Evolutionary conservation across 2,329 filamentous ascomycete genomes (phyloP).

Genomic region (Aspergillus ochraceus): DNA sequence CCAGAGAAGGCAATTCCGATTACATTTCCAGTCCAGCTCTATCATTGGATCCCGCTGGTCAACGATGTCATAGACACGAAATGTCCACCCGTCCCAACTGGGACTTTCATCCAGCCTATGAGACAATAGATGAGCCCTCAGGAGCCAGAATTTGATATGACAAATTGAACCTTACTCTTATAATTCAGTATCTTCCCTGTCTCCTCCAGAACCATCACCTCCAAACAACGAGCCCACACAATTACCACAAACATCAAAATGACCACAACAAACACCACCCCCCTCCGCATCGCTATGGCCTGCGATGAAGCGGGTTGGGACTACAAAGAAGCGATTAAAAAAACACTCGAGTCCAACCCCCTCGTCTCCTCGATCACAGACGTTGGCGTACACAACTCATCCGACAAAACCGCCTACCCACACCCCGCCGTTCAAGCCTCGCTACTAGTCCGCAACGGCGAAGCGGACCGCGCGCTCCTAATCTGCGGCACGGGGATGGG

Average conservation of each 20-base stretch:
- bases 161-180: too few relatives aligned
- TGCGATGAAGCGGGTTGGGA: constrained; percentile 67
- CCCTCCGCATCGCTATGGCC: constrained; percentile 58
- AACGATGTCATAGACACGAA: not conserved
- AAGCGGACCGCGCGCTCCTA: constrained; percentile 66
- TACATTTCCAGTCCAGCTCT: too few relatives aligned
- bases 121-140: not conserved
- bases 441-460: constrained; percentile 40
- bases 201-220: not conserved
- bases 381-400: constrained; percentile 62
- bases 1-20: too few relatives aligned
- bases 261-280: constrained; percentile 8
- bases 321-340: constrained; percentile 74
- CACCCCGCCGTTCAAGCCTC: constrained; percentile 71
- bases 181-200: not conserved
- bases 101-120: not conserved
- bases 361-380: constrained; percentile 67
- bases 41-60: not conserved
- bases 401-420: constrained; percentile 75
- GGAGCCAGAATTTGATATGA: not conserved
- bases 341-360: constrained; percentile 63
- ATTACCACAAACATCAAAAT: not conserved
- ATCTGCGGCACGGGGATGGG: constrained; percentile 82
- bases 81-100: not conserved
- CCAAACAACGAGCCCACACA: not conserved